These are phyloP conservation scores for Durio zibethinus DNA, from an alignment of 345 rosid species.

Conservation along the genomic window DNA sequence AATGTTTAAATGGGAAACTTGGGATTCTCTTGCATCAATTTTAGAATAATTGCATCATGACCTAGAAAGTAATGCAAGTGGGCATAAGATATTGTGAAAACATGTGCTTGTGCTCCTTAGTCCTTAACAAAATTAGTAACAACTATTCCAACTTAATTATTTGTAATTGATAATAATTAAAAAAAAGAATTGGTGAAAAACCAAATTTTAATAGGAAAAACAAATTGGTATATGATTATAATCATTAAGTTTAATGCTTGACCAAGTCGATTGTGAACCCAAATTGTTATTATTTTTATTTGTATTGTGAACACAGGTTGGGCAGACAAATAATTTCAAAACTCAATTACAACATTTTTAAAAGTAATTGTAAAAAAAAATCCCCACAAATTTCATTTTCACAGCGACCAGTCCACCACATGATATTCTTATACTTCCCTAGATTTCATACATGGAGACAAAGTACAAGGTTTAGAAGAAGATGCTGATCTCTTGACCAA, in stretches of 20 bases:
- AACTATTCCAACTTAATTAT: neutral
- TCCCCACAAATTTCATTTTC: constrained; percentile 3
- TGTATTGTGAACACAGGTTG: neutral
- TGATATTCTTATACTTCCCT: neutral
- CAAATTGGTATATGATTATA: neutral
- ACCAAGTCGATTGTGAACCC: neutral
- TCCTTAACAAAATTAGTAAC: neutral
- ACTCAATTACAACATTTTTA: neutral
- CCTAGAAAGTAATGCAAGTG: neutral
- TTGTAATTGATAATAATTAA: neutral
- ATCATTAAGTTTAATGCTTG: neutral
- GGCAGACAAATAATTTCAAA: neutral
- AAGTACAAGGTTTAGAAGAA: neutral
- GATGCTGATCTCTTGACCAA: neutral
- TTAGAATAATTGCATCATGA: constrained; percentile 7
- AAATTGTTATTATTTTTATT: neutral
- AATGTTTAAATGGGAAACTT: neutral
- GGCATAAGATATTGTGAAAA: neutral
- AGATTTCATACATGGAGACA: constrained; percentile 5
- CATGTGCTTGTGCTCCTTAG: constrained; percentile 11
- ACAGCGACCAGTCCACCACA: constrained; percentile 4
- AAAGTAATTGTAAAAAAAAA: neutral
- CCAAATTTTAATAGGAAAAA: neutral
- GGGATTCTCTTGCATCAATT: neutral
- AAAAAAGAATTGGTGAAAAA: neutral